Evolutionary conservation across 2,329 filamentous ascomycete species (phyloP), one percentile per base, ranked within the genome.

Genomic region (Xylariales sp.): DNA sequence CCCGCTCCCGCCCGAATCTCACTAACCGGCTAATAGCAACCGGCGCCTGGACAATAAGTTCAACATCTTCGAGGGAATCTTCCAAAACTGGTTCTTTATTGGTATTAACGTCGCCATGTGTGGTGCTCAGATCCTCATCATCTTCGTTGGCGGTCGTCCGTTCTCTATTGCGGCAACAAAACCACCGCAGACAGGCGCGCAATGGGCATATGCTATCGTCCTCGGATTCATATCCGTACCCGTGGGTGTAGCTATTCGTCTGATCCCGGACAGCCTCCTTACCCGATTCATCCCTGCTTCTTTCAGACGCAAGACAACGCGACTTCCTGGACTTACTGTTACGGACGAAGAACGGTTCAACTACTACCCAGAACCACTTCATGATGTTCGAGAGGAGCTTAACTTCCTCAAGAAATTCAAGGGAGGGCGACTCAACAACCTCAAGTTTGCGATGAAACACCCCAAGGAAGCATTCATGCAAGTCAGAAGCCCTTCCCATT

Each of bases 41-140:
- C 88, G 91, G 45, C 88, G 91, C 10, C 74, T 97, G 41, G 91
- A 97, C 63, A 97, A 97, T 65, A 78, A 82, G 42, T 90, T 95
- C 73, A 97, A 97, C 65, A 89, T 97, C 48, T 91, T 97, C 46
- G 91, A 96, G 59, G 88, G 88, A 41, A 77, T 97, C 45, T 75
- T 75, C 19, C 78, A 78, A 59, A 97, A 97, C 62, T 85, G 76
- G 67, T 95, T 94, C 73, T 97, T 97, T 69, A 77, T 94, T 27
- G 76, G 67, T 28, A 96, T 97, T 63, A 89, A 89, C 66, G 57
- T 74, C 46, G 74, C 95, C 61, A 96, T 97, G 85, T 80, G 91
- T 51, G 90, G 81, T 49, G 88, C 87, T 16, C 91, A 97, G 60
- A 71, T 93, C 19, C 76, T 96, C 63, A 97, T 97, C 59, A 78